phyloP scores from a whole-genome alignment of 140 eudicot species.

The Stevia rebaudiana region DNA sequence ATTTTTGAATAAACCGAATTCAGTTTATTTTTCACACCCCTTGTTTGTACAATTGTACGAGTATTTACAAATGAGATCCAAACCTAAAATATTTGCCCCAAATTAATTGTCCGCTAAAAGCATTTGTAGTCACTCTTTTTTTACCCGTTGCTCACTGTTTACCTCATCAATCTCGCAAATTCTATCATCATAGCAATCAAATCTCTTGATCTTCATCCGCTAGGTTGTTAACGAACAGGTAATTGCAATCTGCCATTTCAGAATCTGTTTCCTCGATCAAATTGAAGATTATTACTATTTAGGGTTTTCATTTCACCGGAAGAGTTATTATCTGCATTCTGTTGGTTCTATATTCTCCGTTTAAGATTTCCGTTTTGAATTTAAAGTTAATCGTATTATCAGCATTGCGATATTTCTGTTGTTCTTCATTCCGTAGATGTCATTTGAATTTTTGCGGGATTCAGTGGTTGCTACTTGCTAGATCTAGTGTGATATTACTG shows the following conservation, averaged over 20 bases:
- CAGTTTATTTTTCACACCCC: no score
- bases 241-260: conserved; percentile 1
- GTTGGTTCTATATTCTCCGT: not conserved
- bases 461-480: conserved; percentile 6
- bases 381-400: not conserved
- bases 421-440: conserved; percentile 8
- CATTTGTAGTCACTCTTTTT: conserved; percentile 9
- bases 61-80: not conserved
- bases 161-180: conserved; percentile 13
- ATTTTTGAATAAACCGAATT: no score
- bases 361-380: not conserved
- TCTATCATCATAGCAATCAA: conserved; percentile 6
- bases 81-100: conserved; percentile 23
- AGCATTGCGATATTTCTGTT: conserved; percentile 24
- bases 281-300: not conserved
- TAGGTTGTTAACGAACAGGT: conserved; percentile 8
- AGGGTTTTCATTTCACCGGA: conserved; percentile 20
- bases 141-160: not conserved
- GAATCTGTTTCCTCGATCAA: conserved; percentile 1
- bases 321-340: conserved; percentile 1
- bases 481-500: conserved; percentile 27
- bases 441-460: not conserved
- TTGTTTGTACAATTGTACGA: no score
- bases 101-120: not conserved
- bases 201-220: conserved; percentile 15